Evolutionary conservation across 768 basidiomycete species (phyloP).

Genomic region (Stropharia rugosoannulata): DNA sequence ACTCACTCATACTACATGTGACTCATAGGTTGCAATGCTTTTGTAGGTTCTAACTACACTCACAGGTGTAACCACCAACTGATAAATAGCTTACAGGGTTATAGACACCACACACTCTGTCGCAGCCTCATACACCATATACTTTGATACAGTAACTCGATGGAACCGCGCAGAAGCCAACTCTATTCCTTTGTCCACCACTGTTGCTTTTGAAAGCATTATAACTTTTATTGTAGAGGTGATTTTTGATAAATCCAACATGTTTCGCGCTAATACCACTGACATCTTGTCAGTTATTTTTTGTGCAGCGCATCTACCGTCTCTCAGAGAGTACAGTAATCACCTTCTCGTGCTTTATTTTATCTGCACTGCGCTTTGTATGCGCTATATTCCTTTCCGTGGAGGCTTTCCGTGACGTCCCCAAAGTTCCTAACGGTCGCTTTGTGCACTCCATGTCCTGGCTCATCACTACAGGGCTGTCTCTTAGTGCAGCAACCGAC

Average conservation of each 20-base stretch:
- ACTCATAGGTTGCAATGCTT: background rate
- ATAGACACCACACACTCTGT: constrained; percentile 20
- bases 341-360: background rate
- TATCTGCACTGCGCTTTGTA: background rate
- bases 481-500: constrained; percentile 2
- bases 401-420: background rate
- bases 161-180: constrained; percentile 11
- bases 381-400: background rate
- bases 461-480: constrained; percentile 1
- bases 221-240: constrained; percentile 22
- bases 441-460: background rate
- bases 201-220: constrained; percentile 17
- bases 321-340: background rate
- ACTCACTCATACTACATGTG: background rate
- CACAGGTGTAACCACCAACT: too few species aligned
- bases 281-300: background rate
- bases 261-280: background rate
- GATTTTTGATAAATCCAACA: background rate
- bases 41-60: background rate
- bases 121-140: constrained; percentile 16
- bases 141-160: constrained; percentile 16
- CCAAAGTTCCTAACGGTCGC: background rate
- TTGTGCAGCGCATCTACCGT: background rate
- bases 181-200: constrained; percentile 19
- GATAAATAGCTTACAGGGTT: constrained; percentile 1